Conservation (phyloP, 352 stramenopile species). For the Globisporangium ultimum region DNA sequence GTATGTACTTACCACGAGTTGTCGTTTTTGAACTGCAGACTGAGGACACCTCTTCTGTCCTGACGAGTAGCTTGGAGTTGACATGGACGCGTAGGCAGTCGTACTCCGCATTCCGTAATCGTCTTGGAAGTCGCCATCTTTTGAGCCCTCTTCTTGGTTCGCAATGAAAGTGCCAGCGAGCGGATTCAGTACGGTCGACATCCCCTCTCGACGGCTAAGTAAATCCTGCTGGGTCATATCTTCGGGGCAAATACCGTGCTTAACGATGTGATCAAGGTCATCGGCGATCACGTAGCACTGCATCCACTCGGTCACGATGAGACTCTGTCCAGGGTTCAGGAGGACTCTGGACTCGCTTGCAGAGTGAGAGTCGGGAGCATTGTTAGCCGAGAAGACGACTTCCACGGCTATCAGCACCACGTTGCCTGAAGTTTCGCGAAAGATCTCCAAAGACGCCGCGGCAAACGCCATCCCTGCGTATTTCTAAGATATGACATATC, state of each 20-base stretch:
- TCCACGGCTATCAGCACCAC: constrained; percentile 81
- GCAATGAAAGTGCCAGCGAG: constrained; percentile 55
- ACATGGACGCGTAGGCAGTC: constrained; percentile 43
- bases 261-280: constrained; percentile 63
- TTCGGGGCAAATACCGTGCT: constrained; percentile 51
- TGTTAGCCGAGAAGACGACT: constrained; percentile 51
- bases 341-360: constrained; percentile 60
- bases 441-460: constrained; percentile 51
- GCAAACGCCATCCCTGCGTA: constrained; percentile 73
- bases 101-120: constrained; percentile 44
- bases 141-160: constrained; percentile 11
- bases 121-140: constrained; percentile 15
- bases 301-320: constrained; percentile 76
- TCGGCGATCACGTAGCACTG: constrained; percentile 87
- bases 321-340: constrained; percentile 67
- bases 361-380: constrained; percentile 19
- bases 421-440: constrained; percentile 58
- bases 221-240: constrained; percentile 42
- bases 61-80: constrained; percentile 33
- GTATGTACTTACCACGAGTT: constrained; percentile 11
- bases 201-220: constrained; percentile 17
- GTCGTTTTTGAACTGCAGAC: constrained; percentile 10
- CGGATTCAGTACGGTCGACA: constrained; percentile 40
- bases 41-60: not conserved
- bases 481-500: constrained; percentile 24